phyloP scores from a whole-genome alignment of 768 basidiomycete genomes.

The Amanita fuliginea region DNA sequence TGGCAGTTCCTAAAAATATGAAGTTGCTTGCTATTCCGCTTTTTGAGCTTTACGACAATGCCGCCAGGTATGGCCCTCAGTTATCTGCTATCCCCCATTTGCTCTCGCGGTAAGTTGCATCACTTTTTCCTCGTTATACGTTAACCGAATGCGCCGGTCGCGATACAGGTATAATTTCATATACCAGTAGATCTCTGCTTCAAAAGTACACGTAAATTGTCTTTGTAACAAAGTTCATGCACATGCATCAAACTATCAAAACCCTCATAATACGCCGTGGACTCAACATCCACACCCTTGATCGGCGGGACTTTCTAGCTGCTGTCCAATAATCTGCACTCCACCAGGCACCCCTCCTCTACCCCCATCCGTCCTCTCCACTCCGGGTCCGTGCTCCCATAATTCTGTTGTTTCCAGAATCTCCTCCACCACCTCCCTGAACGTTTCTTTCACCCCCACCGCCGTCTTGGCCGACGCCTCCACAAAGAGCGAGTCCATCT shows the following conservation, averaged over 20 bases:
- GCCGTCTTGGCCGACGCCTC: constrained; percentile 93
- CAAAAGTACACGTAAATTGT: too few relatives aligned
- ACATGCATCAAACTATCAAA: background rate
- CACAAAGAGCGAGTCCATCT: constrained; percentile 79
- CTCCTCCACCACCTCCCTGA: constrained; percentile 62
- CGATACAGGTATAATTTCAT: constrained; percentile 72
- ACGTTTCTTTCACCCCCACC: constrained; percentile 67
- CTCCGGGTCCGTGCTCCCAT: constrained; percentile 37
- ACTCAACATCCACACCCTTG: constrained; percentile 20
- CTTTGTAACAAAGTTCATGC: background rate
- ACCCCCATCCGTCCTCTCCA: constrained; percentile 26
- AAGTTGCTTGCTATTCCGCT: constrained; percentile 94
- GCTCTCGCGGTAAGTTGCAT: constrained; percentile 55
- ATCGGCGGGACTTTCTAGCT: constrained; percentile 12
- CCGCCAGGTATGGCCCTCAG: constrained; percentile 90
- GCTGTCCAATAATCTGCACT: constrained; percentile 31
- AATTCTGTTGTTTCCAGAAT: constrained; percentile 79
- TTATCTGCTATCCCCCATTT: constrained; percentile 90
- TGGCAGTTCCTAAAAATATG: constrained; percentile 98
- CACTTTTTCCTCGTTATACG: background rate
- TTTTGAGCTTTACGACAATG: constrained; percentile 96
- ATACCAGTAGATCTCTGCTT: constrained; percentile 37
- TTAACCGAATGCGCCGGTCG: constrained; percentile 11
- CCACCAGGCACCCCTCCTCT: constrained; percentile 40
- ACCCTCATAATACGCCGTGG: background rate